Percentiles rank a stretch among this genome's conserved stretches.
These are phyloP conservation scores for Yamagishiella unicocca DNA, from an alignment of 139 green algal genomes.

Conservation along the genomic window DNA sequence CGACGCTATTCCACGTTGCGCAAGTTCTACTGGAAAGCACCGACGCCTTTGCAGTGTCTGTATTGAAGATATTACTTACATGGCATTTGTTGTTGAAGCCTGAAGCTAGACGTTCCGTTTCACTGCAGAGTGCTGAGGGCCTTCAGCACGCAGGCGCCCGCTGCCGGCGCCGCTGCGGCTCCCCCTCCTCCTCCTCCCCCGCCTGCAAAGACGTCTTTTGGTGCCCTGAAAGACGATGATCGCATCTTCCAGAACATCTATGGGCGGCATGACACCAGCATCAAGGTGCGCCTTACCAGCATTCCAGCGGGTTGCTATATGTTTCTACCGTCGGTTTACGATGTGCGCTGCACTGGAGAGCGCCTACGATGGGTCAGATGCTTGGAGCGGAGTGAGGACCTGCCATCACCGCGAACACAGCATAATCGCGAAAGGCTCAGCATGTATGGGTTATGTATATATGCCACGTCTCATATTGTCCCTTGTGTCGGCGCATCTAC, in stretches of 20 bases:
- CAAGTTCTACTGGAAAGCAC: not conserved
- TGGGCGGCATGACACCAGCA: conserved; percentile 87
- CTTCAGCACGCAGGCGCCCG: conserved; percentile 26
- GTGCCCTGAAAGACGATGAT: conserved; percentile 93
- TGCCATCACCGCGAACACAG: too few species aligned
- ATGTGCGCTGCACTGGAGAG: too few species aligned
- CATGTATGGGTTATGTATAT: too few species aligned
- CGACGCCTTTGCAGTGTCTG: not conserved
- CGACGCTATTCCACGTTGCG: conserved; percentile 9
- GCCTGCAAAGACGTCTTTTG: conserved; percentile 71
- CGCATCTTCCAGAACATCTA: conserved; percentile 99
- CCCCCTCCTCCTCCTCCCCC: conserved; percentile 41
- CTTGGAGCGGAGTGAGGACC: too few species aligned
- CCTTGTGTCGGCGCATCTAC: too few species aligned
- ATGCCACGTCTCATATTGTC: too few species aligned
- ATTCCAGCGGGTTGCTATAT: not conserved
- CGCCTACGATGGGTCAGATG: too few species aligned
- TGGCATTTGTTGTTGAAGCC: not conserved
- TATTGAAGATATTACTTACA: not conserved
- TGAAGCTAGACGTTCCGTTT: not conserved
- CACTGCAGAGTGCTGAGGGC: conserved; percentile 40
- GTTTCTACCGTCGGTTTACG: not conserved
- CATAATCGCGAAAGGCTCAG: too few species aligned
- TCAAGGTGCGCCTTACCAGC: conserved; percentile 76
- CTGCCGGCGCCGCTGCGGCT: conserved; percentile 27